Conservation (phyloP, 495 filamentous ascomycete species). For the Entonaema liquescens region DNA sequence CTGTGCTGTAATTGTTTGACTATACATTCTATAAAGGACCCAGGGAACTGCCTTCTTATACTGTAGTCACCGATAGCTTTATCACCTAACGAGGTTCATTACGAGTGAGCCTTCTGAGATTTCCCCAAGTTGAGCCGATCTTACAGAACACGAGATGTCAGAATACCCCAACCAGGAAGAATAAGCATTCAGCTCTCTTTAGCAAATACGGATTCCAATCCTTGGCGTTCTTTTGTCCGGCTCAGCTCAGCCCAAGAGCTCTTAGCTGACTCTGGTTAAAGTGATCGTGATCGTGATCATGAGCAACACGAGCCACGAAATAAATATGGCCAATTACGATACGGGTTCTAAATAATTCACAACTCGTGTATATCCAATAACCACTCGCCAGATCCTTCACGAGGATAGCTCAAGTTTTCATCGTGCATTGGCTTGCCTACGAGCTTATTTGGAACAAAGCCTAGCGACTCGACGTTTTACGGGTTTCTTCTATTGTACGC, state of each 20-base stretch:
- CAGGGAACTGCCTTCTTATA: constrained; percentile 14
- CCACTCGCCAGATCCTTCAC: neutral
- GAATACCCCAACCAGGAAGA: neutral
- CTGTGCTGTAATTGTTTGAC: neutral
- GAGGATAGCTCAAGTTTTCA: neutral
- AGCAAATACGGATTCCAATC: constrained; percentile 13
- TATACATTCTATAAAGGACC: neutral
- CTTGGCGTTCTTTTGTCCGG: constrained; percentile 1
- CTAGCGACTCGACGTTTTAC: neutral
- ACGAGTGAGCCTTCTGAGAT: neutral
- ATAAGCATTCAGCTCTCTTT: neutral
- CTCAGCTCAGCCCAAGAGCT: constrained; percentile 6
- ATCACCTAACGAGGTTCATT: neutral
- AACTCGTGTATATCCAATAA: constrained; percentile 5
- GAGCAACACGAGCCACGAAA: constrained; percentile 10
- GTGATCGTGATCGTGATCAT: constrained; percentile 24
- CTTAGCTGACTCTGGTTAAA: constrained; percentile 17
- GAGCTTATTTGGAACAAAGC: constrained; percentile 14
- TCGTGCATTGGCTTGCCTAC: constrained; percentile 17
- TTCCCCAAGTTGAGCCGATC: neutral
- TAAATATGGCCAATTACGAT: neutral
- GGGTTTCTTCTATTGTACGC: neutral
- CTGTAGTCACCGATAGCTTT: neutral
- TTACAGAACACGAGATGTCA: constrained; percentile 24
- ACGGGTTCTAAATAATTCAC: neutral